These are phyloP conservation scores for Lactifluus volemus DNA, from an alignment of 768 basidiomycete genomes.

Conservation along the genomic window DNA sequence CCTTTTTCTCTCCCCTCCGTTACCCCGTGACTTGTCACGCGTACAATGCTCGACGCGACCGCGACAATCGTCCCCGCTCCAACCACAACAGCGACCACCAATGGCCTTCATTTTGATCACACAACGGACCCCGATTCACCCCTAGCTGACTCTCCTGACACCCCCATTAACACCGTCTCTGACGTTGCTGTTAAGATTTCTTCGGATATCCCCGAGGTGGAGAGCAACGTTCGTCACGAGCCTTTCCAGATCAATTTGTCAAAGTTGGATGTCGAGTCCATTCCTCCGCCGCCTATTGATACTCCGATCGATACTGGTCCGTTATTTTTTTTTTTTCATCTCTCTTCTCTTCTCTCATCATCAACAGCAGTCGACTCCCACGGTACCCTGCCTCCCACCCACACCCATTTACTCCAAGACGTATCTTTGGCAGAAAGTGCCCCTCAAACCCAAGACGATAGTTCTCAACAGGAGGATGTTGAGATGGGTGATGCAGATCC, in stretches of 20 bases:
- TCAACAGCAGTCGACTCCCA: slow-evolving; percentile 37
- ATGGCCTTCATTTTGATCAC: slow-evolving; percentile 18
- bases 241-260: slow-evolving; percentile 43
- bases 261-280: slow-evolving; percentile 34
- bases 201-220: slow-evolving; percentile 51
- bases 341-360: slow-evolving; percentile 13
- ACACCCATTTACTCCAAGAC: slow-evolving; percentile 41
- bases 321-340: slow-evolving; percentile 18
- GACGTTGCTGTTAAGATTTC: slow-evolving; percentile 54
- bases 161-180: slow-evolving; percentile 45
- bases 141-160: slow-evolving; percentile 46
- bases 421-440: slow-evolving; percentile 47
- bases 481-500: slow-evolving; percentile 23
- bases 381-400: slow-evolving; percentile 40
- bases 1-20: slow-evolving; percentile 23
- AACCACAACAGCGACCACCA: slow-evolving; percentile 22
- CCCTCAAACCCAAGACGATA: background rate
- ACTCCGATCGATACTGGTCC: slow-evolving; percentile 45
- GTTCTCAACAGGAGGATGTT: slow-evolving; percentile 11
- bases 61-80: slow-evolving; percentile 16
- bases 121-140: slow-evolving; percentile 14
- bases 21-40: slow-evolving; percentile 64
- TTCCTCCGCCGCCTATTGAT: slow-evolving; percentile 38
- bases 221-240: slow-evolving; percentile 61
- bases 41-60: slow-evolving; percentile 55